Evolutionary conservation across 1,284 basidiomycete species (phyloP).

Genomic region (Cryptococcus deneoformans): DNA sequence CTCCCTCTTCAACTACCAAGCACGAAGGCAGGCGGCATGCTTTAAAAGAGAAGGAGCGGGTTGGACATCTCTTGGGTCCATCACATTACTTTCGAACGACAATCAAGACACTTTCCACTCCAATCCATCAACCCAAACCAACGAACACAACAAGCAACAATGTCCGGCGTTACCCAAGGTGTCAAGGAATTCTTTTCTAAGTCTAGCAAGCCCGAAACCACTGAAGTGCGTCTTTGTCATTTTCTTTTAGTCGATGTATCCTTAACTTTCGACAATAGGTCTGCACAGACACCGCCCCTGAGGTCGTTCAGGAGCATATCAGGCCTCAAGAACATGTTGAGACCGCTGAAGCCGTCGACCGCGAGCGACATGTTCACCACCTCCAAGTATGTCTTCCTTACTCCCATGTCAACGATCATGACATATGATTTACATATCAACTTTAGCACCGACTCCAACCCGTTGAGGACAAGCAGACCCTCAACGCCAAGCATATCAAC

Average conservation of each 20-base stretch:
- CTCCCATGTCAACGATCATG: neutral
- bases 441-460: constrained; percentile 47
- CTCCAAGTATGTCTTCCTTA: constrained; percentile 26
- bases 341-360: constrained; percentile 44
- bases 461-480: constrained; percentile 34
- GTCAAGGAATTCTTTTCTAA: constrained; percentile 31
- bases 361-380: constrained; percentile 46
- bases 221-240: constrained; percentile 27
- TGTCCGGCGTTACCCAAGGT: constrained; percentile 32
- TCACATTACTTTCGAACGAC: neutral
- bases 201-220: constrained; percentile 36
- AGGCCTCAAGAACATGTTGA: constrained; percentile 37
- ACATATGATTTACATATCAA: constrained; percentile 6
- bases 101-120: neutral
- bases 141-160: constrained; percentile 9
- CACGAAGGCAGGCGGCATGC: too few relatives aligned
- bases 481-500: constrained; percentile 39
- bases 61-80: too few relatives aligned
- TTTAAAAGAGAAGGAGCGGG: too few relatives aligned
- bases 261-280: constrained; percentile 20
- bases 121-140: neutral
- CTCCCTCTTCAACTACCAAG: too few relatives aligned
- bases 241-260: neutral
- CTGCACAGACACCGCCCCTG: constrained; percentile 44
- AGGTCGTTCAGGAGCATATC: constrained; percentile 44